Evolutionary conservation across 108 stramenopile genomes (phyloP).

Genomic region (Nitzschia sp.): DNA sequence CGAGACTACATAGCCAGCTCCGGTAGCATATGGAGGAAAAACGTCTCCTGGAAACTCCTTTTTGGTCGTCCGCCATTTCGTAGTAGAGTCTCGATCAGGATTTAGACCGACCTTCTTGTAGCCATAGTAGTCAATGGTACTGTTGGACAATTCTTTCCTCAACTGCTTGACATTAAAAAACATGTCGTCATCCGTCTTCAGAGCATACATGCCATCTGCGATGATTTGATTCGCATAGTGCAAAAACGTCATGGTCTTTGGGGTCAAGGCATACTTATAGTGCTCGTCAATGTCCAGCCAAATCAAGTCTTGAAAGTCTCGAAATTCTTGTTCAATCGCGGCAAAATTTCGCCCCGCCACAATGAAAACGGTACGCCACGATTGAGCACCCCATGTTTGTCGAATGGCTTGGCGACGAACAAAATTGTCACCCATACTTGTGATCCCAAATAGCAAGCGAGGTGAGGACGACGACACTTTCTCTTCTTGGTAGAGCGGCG

Average conservation of each 20-base stretch:
- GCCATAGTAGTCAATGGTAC: neutral
- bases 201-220: neutral
- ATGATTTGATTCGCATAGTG: neutral
- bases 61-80: neutral
- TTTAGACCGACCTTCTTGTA: neutral
- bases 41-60: neutral
- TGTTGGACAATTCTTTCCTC: neutral
- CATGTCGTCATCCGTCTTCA: slow-evolving; percentile 7
- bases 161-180: neutral
- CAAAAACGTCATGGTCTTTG: neutral
- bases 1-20: neutral
- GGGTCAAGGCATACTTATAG: neutral
- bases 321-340: neutral
- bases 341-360: neutral
- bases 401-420: neutral
- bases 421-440: neutral
- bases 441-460: neutral
- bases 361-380: neutral
- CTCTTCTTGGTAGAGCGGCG: neutral
- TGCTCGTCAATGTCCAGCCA: slow-evolving; percentile 3
- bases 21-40: neutral
- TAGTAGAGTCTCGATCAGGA: neutral
- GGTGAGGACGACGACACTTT: neutral
- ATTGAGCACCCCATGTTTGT: neutral
- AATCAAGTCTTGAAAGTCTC: slow-evolving; percentile 2